Base-by-base conservation (phyloP, 768 basidiomycete genomes). In the Collybiopsis luxurians region DNA sequence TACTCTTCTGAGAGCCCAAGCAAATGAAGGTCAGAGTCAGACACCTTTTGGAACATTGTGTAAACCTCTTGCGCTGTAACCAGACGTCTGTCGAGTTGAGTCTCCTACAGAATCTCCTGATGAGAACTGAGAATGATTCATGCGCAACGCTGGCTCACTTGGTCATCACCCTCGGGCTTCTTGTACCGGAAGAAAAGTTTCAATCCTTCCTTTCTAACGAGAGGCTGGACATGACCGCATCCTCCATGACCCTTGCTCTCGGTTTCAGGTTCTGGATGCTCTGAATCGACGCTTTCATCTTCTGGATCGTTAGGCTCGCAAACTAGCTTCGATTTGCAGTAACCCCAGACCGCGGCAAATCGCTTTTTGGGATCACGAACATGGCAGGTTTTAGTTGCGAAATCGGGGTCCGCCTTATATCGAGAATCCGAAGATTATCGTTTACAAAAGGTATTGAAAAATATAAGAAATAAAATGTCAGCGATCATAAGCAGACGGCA, bases 161-260 rank as follows among this genome's bases (percentile, higher is more conserved):
- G 96, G 57, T 94, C 93, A 54, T 96, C 92, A 61, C 95, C 94
- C 70, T 92, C 94, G n/a, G 85, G 74, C 65, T 90, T 89, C 75
- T 97, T 98, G 78, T 95, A 95, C 60, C 95, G 92, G 21, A 93
- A 83, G 66, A 95, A 95, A 26, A 98, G 78, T 73, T 97, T 98
- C 59, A 98, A 71, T 10, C 93, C 97, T 69, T 99, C 97, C 75
- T 95, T 98, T 60, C 97, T 76, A 64, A 98, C 82, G 51, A 80
- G 76, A 0, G 97, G 97, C 70, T 99, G 97, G 26, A 80, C 71
- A 65, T 95, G 92, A 43, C 97, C 97, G 71, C 97, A 98, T 13
- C 97, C 97, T n/a, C 94, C 95, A 59, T 98, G 97, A 2, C 93
- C 92, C 66, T 86, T 90, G 76, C 91, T 92, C 46, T 83, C 78